Base-by-base conservation (phyloP, 2,329 filamentous ascomycete genomes). In the Cercospora sojina region DNA sequence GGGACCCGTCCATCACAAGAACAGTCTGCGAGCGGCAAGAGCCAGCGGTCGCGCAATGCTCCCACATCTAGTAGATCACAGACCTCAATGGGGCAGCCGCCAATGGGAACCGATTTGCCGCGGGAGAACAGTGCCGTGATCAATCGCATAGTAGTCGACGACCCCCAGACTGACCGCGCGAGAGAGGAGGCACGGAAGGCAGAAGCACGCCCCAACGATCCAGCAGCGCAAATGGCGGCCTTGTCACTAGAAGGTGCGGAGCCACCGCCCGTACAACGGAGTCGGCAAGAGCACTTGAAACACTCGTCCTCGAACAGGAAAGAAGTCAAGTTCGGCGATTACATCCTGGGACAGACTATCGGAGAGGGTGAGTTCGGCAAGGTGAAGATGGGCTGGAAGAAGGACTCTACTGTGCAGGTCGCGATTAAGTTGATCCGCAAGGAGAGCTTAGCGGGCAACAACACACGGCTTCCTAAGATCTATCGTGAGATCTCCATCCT, bases 281-380 rank as follows among this genome's bases (percentile, higher is more conserved):
- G 80, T 71, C 81, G 87, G 63, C 87, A 88, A 72, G 86, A 89
- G 73, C 86, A 88, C 74, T 85, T 85, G 55, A 80, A 80, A 63
- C 79, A 79, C 55, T 65, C 66, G 23, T 80, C 82, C 20, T 80
- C 82, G 31, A 64, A 71, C 55, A 80, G 85, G 67, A 97, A 96
- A 82, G 88, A 90, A 70, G 93, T 90, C 49, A 93, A 92, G 71
- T 98, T 99, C 77, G 94, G 94, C 67, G 93, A 97, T 70, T 99
- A 98, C 79, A 92, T 96, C 67, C 85, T 99, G 3, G 95, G 95
- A 38, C 94, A 97, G 78, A 98, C 94, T 2, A 90, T 99, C 59
- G 95, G 95, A 59, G 95, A 99, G 82, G 95, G 95, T 69, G 95
- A 99, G 80, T 99, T 99, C 78, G 95, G 95, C 71, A 99, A 99